A percentile compares a stretch with the other conserved stretches of the same genome.
phyloP scores from a whole-genome alignment of 306 rosid genomes.

The Pueraria montana region DNA sequence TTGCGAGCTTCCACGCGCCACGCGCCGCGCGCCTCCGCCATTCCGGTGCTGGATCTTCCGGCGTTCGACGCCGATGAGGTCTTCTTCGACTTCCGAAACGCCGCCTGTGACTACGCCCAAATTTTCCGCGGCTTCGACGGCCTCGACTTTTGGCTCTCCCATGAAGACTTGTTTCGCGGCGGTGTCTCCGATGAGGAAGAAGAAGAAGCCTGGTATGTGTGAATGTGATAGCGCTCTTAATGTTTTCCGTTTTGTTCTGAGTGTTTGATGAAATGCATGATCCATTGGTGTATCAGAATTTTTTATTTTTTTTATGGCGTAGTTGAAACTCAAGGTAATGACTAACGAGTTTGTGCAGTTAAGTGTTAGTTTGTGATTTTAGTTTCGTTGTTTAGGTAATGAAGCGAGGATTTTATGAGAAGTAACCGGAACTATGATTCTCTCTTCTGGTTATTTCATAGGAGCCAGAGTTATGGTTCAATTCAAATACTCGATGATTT shows the following conservation, averaged over 20 bases:
- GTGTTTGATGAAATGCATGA: no score
- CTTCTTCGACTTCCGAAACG: no score
- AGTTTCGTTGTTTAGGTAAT: conserved; percentile 35
- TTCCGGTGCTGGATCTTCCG: conserved; percentile 91
- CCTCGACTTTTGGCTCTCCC: no score
- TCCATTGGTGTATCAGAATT: conserved; percentile 12
- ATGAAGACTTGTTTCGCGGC: no score
- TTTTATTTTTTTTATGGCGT: conserved; percentile 1
- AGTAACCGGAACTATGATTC: conserved; percentile 6
- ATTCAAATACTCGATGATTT: conserved; percentile 9
- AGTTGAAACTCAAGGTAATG: conserved; percentile 16
- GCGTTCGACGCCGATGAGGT: no score
- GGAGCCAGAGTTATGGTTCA: conserved; percentile 21
- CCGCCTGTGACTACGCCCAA: no score
- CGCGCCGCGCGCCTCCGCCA: conserved; percentile 80
- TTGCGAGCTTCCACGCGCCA: conserved; percentile 79
- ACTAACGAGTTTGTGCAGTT: conserved; percentile 30
- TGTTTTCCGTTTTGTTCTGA: no score
- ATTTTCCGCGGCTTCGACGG: no score
- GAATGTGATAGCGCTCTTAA: no score
- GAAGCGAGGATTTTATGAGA: neutral
- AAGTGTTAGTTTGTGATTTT: conserved; percentile 14
- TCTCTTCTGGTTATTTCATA: conserved; percentile 13
- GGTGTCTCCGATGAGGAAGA: no score
- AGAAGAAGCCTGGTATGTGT: no score